Evolutionary conservation across 2,329 filamentous ascomycete genomes (phyloP), one percentile per base, ranked within the genome.

Genomic region (Alternaria arbusti): DNA sequence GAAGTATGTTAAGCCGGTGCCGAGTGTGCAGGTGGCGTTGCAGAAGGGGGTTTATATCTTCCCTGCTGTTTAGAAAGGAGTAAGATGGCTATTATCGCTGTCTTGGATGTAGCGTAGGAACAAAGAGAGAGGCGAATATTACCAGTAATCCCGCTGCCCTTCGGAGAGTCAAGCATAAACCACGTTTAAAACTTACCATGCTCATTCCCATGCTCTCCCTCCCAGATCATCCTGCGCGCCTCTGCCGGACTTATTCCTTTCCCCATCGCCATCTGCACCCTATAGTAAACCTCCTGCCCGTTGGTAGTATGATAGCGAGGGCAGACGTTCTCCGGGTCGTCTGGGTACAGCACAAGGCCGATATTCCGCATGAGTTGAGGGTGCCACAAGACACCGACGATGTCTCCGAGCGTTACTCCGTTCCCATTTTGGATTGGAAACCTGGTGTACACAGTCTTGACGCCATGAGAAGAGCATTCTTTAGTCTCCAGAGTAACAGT

Each of bases 1-100:
- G 32, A 47, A 63, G 15, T 73, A 67, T 30, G 67, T 72, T 5
- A 59, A 59, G 36, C 70, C 68, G 1, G 63, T 68, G 2, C 30
- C 54, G 55, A 40, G 54, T 25, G 52, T 72, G 25, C 64, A 54
- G 52, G 15, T 49, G 15, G 65, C 68, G 30, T 28, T 73, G 46
- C 47, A 66, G 40, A 43, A 54, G 12, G 68, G 67, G 5, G 49
- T 58, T 45, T 73, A 68, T 56, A 43, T 67, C 25, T 71, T 63
- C 20, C 63, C 66, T 3, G 13, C 28, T 47, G 32, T 54, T 12
- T 67, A 20, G 20, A n/a, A n/a, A n/a, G n/a, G n/a, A n/a, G n/a
- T n/a, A n/a, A n/a, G n/a, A n/a, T n/a, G n/a, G n/a, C n/a, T n/a
- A n/a, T n/a, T n/a, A n/a, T n/a, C n/a, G n/a, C n/a, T n/a, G n/a